A percentile compares a stretch with the other conserved stretches of the same genome.
These are phyloP conservation scores for Peribolospora baueri DNA, from an alignment of 768 basidiomycete genomes.

Conservation along the genomic window DNA sequence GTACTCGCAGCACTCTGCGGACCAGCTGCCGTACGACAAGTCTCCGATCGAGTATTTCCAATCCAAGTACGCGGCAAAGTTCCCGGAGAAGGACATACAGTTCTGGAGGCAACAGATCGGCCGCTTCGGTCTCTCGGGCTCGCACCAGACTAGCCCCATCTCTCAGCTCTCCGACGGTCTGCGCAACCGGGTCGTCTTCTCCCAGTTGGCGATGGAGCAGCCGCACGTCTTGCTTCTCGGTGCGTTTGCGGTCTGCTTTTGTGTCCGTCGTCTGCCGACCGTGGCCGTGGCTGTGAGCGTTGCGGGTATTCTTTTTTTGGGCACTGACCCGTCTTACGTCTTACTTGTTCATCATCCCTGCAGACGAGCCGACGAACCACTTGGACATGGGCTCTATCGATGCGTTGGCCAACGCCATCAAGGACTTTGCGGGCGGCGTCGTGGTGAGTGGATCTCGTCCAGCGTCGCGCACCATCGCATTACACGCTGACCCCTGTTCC, in stretches of 20 bases:
- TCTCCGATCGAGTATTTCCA: slow-evolving; percentile 88
- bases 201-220: slow-evolving; percentile 89
- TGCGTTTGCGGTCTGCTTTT: slow-evolving; percentile 17
- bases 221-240: slow-evolving; percentile 78
- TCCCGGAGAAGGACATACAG: slow-evolving; percentile 81
- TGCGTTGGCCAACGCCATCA: slow-evolving; percentile 81
- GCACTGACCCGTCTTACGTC: background rate
- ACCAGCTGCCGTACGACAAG: slow-evolving; percentile 85
- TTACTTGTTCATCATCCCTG: slow-evolving; percentile 4
- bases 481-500: too few species aligned
- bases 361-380: slow-evolving; percentile 89
- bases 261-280: background rate
- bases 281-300: too few species aligned
- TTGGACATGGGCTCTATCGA: slow-evolving; percentile 96
- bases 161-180: slow-evolving; percentile 85
- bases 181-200: slow-evolving; percentile 90
- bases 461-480: too few species aligned
- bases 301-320: background rate
- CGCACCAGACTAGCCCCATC: slow-evolving; percentile 85
- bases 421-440: slow-evolving; percentile 89
- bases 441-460: slow-evolving; percentile 22
- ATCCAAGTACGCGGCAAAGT: slow-evolving; percentile 47
- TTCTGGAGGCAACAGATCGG: slow-evolving; percentile 89
- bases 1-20: slow-evolving; percentile 95
- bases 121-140: slow-evolving; percentile 77